Percentiles rank a stretch among this genome's conserved stretches.
phyloP scores from a whole-genome alignment of 352 stramenopile genomes.

The Phytophthora kernoviae region DNA sequence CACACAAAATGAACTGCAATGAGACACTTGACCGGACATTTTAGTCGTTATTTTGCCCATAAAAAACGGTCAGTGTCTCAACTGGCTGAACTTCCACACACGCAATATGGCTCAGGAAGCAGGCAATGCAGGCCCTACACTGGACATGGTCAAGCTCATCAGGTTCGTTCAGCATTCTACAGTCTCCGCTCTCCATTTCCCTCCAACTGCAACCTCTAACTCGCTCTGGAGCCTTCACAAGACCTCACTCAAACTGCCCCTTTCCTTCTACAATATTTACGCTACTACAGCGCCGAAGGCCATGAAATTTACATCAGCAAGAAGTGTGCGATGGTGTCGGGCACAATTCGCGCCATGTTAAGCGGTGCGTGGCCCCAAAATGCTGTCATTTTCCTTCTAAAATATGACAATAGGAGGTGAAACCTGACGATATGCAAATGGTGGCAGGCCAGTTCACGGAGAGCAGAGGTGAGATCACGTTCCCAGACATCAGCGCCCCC shows the following conservation, averaged over 20 bases:
- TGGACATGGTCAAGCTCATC: constrained; percentile 86
- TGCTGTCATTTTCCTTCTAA: neutral
- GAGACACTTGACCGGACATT: too few relatives aligned
- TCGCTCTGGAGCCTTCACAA: constrained; percentile 3
- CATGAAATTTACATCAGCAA: constrained; percentile 96
- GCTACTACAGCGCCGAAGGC: constrained; percentile 84
- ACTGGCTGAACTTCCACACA: neutral
- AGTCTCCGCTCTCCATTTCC: neutral
- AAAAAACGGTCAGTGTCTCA: too few relatives aligned
- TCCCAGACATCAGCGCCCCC: constrained; percentile 95
- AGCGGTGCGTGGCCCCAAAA: constrained; percentile 69
- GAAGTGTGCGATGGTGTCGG: constrained; percentile 94
- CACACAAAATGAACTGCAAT: too few relatives aligned
- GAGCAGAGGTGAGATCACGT: constrained; percentile 96
- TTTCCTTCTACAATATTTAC: constrained; percentile 8
- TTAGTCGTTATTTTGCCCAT: too few relatives aligned
- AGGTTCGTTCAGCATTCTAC: constrained; percentile 41
- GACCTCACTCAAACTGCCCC: constrained; percentile 1
- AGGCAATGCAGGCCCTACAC: constrained; percentile 32
- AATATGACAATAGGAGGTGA: constrained; percentile 7
- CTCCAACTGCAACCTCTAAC: neutral
- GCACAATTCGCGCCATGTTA: constrained; percentile 98
- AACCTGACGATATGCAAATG: neutral
- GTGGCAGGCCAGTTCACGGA: constrained; percentile 89
- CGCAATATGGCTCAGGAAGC: constrained; percentile 61